These are phyloP conservation scores for Gossypium lobatum DNA, from an alignment of 441 rosid genomes.

Conservation along the genomic window DNA sequence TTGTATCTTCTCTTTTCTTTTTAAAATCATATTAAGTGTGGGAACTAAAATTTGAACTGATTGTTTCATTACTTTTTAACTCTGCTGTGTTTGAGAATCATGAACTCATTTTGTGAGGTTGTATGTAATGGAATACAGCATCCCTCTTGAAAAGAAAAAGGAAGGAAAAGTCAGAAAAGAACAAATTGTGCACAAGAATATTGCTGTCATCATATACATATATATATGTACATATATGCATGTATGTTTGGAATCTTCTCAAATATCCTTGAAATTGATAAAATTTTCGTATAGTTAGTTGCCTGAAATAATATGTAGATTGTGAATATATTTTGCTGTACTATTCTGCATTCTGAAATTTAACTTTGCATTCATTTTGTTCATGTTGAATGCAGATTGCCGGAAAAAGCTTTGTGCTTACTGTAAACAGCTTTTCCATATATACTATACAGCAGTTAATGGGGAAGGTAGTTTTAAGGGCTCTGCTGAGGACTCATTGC, in stretches of 20 bases:
- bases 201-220: not conserved
- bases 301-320: not conserved
- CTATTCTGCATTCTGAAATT: not conserved
- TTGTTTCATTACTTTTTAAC: not conserved
- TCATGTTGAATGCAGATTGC: constrained; percentile 56
- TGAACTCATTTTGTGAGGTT: constrained; percentile 4
- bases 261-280: not conserved
- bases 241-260: not conserved
- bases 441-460: constrained; percentile 75
- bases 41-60: not conserved
- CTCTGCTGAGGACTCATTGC: constrained; percentile 87
- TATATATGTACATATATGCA: not conserved
- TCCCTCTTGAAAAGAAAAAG: not conserved
- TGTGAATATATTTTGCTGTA: not conserved
- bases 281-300: not conserved
- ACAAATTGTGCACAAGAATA: not conserved
- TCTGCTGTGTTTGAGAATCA: not conserved
- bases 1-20: not conserved
- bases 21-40: not conserved
- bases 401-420: constrained; percentile 79
- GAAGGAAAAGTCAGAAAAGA: not conserved
- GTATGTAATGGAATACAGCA: not conserved
- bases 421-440: constrained; percentile 68
- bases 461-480: constrained; percentile 84
- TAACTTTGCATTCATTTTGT: constrained; percentile 11